These are phyloP conservation scores for Tetraselmis striata DNA, from an alignment of 139 green algal genomes.

Conservation along the genomic window DNA sequence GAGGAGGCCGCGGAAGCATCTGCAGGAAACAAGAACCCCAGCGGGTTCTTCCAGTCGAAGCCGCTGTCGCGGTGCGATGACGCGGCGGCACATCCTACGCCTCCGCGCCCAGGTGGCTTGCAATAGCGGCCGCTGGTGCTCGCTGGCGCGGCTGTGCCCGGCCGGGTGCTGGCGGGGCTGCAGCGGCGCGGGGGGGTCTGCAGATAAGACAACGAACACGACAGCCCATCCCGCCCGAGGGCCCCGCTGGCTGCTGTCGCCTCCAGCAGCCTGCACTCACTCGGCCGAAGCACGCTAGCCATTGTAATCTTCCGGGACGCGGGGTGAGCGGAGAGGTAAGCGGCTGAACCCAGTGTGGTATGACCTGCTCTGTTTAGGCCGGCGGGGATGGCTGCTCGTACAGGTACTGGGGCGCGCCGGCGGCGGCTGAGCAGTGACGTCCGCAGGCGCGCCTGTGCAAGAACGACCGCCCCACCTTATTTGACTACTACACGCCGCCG, in stretches of 20 bases:
- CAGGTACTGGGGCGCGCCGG: no score
- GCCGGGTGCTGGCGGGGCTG: not conserved
- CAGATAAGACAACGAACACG: not conserved
- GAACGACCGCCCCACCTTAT: no score
- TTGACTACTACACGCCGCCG: no score
- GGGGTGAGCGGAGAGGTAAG: no score
- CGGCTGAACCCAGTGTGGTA: no score
- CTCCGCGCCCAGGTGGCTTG: no score
- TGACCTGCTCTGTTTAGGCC: no score
- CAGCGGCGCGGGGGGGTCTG: no score
- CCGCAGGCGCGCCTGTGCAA: no score
- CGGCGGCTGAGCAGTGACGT: no score
- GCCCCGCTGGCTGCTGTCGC: not conserved
- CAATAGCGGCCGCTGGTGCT: not conserved
- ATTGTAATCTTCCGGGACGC: not conserved
- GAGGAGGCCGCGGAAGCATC: not conserved
- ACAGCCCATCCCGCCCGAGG: not conserved
- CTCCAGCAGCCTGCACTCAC: not conserved
- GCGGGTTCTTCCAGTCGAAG: not conserved
- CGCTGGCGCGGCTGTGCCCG: no score
- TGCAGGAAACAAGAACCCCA: not conserved
- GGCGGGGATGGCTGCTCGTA: no score
- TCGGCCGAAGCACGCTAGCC: not conserved
- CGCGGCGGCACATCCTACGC: not conserved
- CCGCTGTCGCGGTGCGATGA: not conserved